phyloP scores from a whole-genome alignment of 148 eudicot species.

The Silene conica region DNA sequence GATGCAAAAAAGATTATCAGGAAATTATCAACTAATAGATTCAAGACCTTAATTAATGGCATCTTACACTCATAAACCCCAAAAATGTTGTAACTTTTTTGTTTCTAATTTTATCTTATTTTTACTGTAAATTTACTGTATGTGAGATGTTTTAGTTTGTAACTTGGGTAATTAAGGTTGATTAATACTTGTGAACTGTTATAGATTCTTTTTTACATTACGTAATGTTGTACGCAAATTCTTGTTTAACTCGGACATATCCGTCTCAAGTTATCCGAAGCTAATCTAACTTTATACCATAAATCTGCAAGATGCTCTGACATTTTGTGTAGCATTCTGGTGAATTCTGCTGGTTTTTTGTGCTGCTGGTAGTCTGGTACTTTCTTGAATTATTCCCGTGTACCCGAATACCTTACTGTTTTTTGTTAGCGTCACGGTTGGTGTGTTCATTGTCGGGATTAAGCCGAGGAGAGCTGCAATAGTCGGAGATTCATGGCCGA shows the following conservation, averaged over 20 bases:
- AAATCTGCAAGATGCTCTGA: background rate
- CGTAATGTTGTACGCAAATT: no score
- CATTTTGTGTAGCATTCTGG: background rate
- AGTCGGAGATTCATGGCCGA: no score
- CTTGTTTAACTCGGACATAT: no score
- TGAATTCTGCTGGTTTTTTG: background rate
- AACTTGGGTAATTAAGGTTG: background rate
- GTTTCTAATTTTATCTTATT: constrained; percentile 4
- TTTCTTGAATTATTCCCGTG: background rate
- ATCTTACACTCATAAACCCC: constrained; percentile 46
- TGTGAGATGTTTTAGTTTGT: constrained; percentile 29
- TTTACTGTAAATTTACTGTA: constrained; percentile 30
- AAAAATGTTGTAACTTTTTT: constrained; percentile 11
- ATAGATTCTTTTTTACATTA: no score
- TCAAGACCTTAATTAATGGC: constrained; percentile 52
- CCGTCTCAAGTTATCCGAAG: background rate
- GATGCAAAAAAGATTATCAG: constrained; percentile 78
- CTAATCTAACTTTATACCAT: no score
- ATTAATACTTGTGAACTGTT: background rate
- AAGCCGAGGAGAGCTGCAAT: no score
- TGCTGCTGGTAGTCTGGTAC: background rate
- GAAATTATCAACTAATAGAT: constrained; percentile 55
- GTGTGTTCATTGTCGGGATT: no score
- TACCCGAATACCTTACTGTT: no score
- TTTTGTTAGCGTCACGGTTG: no score